Conservation (phyloP, 495 filamentous ascomycete species). For the Tuber brumale region DNA sequence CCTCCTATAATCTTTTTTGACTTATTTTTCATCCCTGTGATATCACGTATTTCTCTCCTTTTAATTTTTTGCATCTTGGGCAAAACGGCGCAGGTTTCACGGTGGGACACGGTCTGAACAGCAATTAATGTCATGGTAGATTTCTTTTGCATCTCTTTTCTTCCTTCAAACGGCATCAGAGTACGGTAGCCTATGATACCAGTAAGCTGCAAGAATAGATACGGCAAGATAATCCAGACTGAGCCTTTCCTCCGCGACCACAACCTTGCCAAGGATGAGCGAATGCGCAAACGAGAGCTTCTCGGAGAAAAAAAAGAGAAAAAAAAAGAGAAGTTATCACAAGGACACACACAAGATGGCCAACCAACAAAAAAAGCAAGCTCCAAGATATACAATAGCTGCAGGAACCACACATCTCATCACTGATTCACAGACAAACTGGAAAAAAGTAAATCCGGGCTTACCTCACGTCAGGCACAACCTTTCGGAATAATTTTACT, state of each 20-base stretch:
- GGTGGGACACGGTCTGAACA: background rate
- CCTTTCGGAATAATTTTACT: background rate
- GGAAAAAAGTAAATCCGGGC: constrained; percentile 4
- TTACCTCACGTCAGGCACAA: background rate
- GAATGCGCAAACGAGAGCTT: background rate
- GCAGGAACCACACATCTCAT: background rate
- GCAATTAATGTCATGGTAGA: background rate
- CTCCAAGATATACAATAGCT: background rate
- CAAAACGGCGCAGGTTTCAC: background rate
- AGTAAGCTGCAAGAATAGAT: background rate
- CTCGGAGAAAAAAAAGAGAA: background rate
- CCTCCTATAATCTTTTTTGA: background rate
- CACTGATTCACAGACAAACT: background rate
- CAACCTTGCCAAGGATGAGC: background rate
- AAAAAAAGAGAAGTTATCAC: background rate
- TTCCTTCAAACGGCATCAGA: background rate
- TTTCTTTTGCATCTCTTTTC: background rate
- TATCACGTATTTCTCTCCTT: background rate
- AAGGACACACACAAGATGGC: background rate
- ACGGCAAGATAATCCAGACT: background rate
- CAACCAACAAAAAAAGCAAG: background rate
- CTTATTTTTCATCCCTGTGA: background rate
- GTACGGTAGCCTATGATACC: background rate
- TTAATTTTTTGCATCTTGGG: background rate
- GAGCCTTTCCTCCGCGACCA: background rate